Base-by-base conservation (phyloP, 2,329 filamentous ascomycete species). In the Ascochyta koolunga region DNA sequence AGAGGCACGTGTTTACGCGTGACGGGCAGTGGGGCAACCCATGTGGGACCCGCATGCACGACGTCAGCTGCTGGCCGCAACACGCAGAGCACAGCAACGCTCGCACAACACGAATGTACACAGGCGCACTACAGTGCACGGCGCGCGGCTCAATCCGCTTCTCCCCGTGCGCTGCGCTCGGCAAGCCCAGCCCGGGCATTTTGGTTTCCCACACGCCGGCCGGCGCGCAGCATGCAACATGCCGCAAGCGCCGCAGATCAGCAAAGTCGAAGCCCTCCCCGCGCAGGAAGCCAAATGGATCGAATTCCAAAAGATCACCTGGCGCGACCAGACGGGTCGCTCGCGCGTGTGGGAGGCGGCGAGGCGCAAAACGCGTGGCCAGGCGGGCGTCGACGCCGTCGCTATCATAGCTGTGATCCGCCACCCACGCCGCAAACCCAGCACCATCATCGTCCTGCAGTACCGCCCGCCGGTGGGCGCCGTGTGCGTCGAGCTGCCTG, bases 401-500 rank as follows among this genome's bases (percentile, higher is more conserved):
- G 83, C 83, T 22, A 85, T 84, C 27, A 78, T 79, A 35, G 83
- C 85, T 29, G 82, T 86, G 39, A 74, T 83, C 42, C 75, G 78
- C 22, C 79, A 82, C 59, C 78, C 80, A 0, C 71, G 66, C 10
- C 72, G 72, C 35, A 77, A 79, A 4, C 71, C 79, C 1, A 79
- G 77, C 31, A 83, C 83, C 11, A 77, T 86, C 42, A 77, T 86
- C 42, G 81, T 85, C 56, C 78, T 85, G 54, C 82, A 87, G 64
- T 87, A 85, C 68, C 79, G 85, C 4, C 84, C 85, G 0, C 83
- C 84, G 0, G 79, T 85, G 33, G 79, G 84, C 51, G 83, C 81
- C 21, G 74, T 83, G 31, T 82, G 81, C 43, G 83, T 87, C 43
- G 84, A 87, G 65, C 80, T 86, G 5, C 84, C 84, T 0, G 83